These are phyloP conservation scores for Colletotrichum sp. DNA, from an alignment of 2,329 filamentous ascomycete genomes.

Conservation along the genomic window DNA sequence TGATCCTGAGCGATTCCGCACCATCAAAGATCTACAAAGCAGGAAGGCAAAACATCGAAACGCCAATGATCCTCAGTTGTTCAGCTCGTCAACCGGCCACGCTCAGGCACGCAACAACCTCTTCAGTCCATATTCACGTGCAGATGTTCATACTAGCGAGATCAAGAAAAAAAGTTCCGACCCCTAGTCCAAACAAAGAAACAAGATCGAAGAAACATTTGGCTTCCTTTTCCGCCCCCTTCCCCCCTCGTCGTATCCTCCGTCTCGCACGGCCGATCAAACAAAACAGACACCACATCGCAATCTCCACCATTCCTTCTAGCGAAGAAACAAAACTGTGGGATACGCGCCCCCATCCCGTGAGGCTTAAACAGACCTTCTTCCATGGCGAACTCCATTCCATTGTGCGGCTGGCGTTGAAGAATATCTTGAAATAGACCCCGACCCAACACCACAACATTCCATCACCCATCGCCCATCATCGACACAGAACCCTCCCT, in stretches of 20 bases:
- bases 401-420: background rate
- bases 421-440: background rate
- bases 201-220: background rate
- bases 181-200: conserved; percentile 3
- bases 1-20: background rate
- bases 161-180: background rate
- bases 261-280: background rate
- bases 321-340: background rate
- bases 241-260: background rate
- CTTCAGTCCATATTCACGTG: background rate
- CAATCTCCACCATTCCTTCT: background rate
- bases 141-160: background rate
- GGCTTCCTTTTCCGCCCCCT: background rate
- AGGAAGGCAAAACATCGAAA: background rate
- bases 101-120: background rate
- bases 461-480: background rate
- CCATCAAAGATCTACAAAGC: background rate
- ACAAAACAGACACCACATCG: background rate
- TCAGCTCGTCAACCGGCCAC: background rate
- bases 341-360: background rate
- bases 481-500: background rate
- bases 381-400: background rate
- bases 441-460: background rate
- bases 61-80: background rate
- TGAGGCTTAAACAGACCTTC: background rate